Conservation (phyloP, 2,329 filamentous ascomycete genomes). For the Microsporum canis region DNA sequence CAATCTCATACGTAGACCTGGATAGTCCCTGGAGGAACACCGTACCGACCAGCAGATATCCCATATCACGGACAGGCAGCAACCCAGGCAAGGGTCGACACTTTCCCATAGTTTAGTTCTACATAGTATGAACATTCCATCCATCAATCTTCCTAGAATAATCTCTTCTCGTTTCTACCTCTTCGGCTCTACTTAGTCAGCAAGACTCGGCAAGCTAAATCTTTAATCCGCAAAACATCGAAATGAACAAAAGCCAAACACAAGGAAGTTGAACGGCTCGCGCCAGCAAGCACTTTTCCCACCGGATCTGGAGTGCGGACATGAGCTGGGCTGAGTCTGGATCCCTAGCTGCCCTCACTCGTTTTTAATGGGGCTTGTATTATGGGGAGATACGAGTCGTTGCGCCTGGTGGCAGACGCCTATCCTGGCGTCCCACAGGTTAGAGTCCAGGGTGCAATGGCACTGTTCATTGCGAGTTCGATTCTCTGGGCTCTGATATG, state of each 20-base stretch:
- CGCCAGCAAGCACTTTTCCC: neutral
- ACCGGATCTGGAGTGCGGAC: neutral
- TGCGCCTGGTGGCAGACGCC: conserved; percentile 36
- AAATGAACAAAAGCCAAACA: neutral
- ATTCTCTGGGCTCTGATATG: conserved; percentile 42
- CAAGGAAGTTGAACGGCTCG: neutral
- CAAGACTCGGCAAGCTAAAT: neutral
- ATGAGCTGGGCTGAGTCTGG: neutral
- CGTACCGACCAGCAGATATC: too few species aligned
- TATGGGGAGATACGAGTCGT: conserved; percentile 36
- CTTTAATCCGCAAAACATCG: neutral
- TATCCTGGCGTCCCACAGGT: conserved; percentile 37
- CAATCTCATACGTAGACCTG: too few species aligned
- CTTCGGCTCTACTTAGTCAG: neutral
- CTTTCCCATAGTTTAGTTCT: too few species aligned
- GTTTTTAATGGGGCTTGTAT: neutral
- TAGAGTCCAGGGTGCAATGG: conserved; percentile 39
- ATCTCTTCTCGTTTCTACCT: neutral
- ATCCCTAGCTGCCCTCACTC: neutral
- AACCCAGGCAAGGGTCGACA: too few species aligned
- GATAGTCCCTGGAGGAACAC: too few species aligned
- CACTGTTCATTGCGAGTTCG: conserved; percentile 37
- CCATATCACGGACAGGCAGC: too few species aligned
- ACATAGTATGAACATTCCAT: too few species aligned
- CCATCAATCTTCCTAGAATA: neutral